Percentiles rank a stretch among this genome's conserved stretches.
Conservation (phyloP, 2,329 filamentous ascomycete species). For the Paecilomyces variotii region DNA sequence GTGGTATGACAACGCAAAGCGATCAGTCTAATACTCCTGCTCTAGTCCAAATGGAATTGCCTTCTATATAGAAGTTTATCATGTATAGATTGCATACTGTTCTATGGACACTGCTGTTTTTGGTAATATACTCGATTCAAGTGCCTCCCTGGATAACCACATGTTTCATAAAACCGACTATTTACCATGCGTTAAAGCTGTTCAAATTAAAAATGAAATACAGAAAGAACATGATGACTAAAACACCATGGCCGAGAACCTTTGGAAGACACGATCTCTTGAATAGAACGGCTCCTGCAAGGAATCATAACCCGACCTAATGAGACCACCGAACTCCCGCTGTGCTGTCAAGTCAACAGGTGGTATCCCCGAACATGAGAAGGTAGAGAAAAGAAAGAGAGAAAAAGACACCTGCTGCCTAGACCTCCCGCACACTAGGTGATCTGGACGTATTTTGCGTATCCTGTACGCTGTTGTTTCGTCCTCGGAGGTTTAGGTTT, state of each 20-base stretch:
- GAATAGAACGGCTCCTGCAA: constrained; percentile 7
- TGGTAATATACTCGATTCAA: neutral
- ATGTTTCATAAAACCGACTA: neutral
- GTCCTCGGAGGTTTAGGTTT: constrained; percentile 62
- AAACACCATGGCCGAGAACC: neutral
- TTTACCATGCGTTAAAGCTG: neutral
- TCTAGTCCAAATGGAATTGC: no score
- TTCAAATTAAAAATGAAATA: neutral
- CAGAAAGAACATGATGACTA: neutral
- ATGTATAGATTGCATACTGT: no score
- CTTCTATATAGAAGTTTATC: no score
- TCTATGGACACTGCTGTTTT: neutral
- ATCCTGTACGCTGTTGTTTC: constrained; percentile 27
- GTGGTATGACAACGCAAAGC: constrained; percentile 1
- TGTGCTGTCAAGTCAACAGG: constrained; percentile 2
- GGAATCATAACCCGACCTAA: constrained; percentile 12
- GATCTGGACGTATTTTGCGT: constrained; percentile 19
- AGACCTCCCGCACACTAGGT: constrained; percentile 30
- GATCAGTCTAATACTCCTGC: neutral
- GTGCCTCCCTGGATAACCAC: neutral
- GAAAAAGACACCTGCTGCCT: neutral
- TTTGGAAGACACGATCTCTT: neutral
- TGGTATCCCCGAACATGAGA: neutral
- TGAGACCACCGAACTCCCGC: neutral
- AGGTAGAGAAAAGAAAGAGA: neutral